A percentile compares a stretch with the other conserved stretches of the same genome.
Evolutionary conservation across 164 flowering plant species (phyloP).

Genomic region (Sedum album): DNA sequence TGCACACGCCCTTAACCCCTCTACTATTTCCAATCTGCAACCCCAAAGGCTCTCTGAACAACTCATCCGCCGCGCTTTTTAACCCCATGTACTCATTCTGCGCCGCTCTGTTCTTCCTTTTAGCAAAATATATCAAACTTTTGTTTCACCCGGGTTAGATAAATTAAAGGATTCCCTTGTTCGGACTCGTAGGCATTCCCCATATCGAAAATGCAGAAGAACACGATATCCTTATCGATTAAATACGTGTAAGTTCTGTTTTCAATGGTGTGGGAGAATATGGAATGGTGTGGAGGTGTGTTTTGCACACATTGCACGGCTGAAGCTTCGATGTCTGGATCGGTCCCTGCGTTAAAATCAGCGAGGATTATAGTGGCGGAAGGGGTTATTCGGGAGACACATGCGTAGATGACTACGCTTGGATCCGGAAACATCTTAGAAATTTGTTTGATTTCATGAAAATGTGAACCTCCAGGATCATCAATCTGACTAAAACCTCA

Average conservation of each 20-base stretch:
- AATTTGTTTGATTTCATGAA: background rate
- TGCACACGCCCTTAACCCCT: background rate
- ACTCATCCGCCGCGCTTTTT: slow-evolving; percentile 1
- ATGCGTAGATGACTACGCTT: slow-evolving; percentile 5
- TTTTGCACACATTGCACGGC: background rate
- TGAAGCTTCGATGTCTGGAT: background rate
- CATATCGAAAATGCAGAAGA: background rate
- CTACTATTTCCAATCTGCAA: background rate
- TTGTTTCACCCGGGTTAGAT: background rate
- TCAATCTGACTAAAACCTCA: background rate
- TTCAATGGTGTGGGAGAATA: background rate
- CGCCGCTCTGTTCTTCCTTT: background rate
- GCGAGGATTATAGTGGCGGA: background rate
- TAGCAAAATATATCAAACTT: background rate
- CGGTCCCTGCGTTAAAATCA: background rate
- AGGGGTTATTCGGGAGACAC: background rate
- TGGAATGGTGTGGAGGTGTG: background rate
- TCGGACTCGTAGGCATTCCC: background rate
- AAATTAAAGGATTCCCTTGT: background rate
- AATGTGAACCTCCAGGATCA: background rate
- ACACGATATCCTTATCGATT: background rate
- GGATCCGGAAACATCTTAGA: background rate
- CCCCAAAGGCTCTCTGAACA: background rate
- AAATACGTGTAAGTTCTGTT: background rate
- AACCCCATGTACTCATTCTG: background rate